phyloP scores from a whole-genome alignment of 2,329 filamentous ascomycete species.

The Aspergillus sp. region DNA sequence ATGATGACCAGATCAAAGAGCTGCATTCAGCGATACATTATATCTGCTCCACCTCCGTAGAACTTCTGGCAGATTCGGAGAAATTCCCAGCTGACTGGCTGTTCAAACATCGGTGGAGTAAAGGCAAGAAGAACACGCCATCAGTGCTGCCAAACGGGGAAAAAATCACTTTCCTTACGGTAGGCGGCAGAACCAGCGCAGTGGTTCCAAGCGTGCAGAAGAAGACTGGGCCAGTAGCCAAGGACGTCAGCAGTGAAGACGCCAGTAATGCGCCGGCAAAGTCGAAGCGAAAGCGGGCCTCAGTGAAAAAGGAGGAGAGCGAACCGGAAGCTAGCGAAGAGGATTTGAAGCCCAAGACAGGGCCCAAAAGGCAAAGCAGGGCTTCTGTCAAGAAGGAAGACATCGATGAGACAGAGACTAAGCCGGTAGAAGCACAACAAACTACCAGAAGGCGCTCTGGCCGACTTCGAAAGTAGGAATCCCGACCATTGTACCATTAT shows the following conservation, averaged over 20 bases:
- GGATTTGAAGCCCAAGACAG: slow-evolving; percentile 27
- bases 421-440: slow-evolving; percentile 12
- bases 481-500: neutral
- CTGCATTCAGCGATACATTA: slow-evolving; percentile 74
- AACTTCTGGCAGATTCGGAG: slow-evolving; percentile 76
- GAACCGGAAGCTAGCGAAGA: slow-evolving; percentile 23
- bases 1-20: slow-evolving; percentile 67
- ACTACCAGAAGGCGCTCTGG: slow-evolving; percentile 34
- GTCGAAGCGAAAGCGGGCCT: slow-evolving; percentile 37
- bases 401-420: slow-evolving; percentile 16
- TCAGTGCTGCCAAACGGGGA: slow-evolving; percentile 77
- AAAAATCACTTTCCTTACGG: slow-evolving; percentile 81
- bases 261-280: slow-evolving; percentile 23
- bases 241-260: slow-evolving; percentile 47
- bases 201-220: slow-evolving; percentile 84
- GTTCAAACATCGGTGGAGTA: slow-evolving; percentile 86
- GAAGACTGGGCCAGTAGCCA: slow-evolving; percentile 67
- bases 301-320: slow-evolving; percentile 29
- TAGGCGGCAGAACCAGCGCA: slow-evolving; percentile 88
- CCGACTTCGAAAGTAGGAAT: slow-evolving; percentile 28
- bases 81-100: slow-evolving; percentile 86
- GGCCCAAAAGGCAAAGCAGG: slow-evolving; percentile 26
- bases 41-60: slow-evolving; percentile 78
- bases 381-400: slow-evolving; percentile 28
- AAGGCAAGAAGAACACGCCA: slow-evolving; percentile 72